Conservation (phyloP, 305 asterid genomes). For the Solanum hybrid region DNA sequence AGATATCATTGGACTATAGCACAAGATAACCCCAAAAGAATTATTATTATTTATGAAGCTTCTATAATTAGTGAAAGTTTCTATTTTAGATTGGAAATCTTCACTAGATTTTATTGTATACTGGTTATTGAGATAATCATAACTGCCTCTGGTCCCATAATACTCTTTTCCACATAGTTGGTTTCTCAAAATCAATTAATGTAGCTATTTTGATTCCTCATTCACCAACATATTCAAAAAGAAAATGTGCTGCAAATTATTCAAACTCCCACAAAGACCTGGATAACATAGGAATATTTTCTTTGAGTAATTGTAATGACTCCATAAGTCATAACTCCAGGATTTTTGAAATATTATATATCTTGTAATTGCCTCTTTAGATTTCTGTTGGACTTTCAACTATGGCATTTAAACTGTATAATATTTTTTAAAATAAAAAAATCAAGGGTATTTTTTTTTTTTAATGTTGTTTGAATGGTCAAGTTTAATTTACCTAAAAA, state of each 20-base stretch:
- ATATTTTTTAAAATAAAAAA: conserved; percentile 3
- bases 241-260: neutral
- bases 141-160: neutral
- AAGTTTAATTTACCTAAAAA: conserved; percentile 60
- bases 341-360: neutral
- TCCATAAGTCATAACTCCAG: neutral
- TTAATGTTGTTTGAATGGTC: conserved; percentile 19
- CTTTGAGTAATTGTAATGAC: neutral
- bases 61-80: neutral
- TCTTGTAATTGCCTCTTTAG: neutral
- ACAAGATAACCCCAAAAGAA: neutral
- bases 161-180: neutral
- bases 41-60: no score
- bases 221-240: neutral
- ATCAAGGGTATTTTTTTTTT: conserved; percentile 16
- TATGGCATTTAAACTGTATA: conserved; percentile 4
- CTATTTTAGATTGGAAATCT: neutral
- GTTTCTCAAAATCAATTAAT: neutral
- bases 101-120: neutral
- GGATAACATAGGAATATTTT: neutral
- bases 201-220: neutral
- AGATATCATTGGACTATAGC: neutral
- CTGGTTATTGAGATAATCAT: neutral
- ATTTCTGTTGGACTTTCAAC: neutral
- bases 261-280: neutral